phyloP scores from a whole-genome alignment of 768 basidiomycete species.

The Tricholoma terreum region DNA sequence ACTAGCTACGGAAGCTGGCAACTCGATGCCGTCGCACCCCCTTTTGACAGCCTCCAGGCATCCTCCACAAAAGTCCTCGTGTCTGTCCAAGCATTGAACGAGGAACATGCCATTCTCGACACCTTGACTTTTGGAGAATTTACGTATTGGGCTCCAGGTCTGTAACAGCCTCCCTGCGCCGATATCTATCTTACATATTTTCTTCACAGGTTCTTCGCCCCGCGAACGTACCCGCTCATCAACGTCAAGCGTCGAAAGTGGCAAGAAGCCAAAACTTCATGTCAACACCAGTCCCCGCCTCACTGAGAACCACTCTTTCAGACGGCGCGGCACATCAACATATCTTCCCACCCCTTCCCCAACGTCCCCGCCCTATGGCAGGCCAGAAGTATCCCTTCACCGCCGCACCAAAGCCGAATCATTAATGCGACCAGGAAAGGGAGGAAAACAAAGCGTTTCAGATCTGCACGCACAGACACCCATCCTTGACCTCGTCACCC shows the following conservation, averaged over 20 bases:
- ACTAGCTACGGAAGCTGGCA: slow-evolving; percentile 54
- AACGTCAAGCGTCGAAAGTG: slow-evolving; percentile 5
- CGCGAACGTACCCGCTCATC: background rate
- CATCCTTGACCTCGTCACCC: slow-evolving; percentile 57
- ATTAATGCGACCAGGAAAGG: slow-evolving; percentile 40
- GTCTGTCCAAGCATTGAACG: slow-evolving; percentile 61
- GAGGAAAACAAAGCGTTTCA: slow-evolving; percentile 31
- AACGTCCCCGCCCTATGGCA: slow-evolving; percentile 36
- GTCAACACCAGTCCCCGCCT: slow-evolving; percentile 21
- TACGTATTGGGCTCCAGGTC: slow-evolving; percentile 54
- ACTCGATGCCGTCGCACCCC: slow-evolving; percentile 60
- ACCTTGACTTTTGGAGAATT: slow-evolving; percentile 71
- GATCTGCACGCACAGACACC: slow-evolving; percentile 51
- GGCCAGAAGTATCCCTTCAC: slow-evolving; percentile 35
- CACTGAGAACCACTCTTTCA: slow-evolving; percentile 29
- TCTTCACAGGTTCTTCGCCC: background rate
- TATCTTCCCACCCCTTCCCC: slow-evolving; percentile 39
- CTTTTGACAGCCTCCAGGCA: slow-evolving; percentile 42
- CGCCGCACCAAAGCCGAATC: slow-evolving; percentile 43
- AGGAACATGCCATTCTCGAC: slow-evolving; percentile 54
- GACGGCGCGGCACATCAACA: slow-evolving; percentile 35
- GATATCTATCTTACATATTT: slow-evolving; percentile 2
- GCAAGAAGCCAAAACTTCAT: slow-evolving; percentile 31
- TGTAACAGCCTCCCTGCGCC: slow-evolving; percentile 13
- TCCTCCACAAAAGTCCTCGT: slow-evolving; percentile 46